phyloP scores from a whole-genome alignment of 2,329 filamentous ascomycete genomes.

The Aspergillus quadricinctus region DNA sequence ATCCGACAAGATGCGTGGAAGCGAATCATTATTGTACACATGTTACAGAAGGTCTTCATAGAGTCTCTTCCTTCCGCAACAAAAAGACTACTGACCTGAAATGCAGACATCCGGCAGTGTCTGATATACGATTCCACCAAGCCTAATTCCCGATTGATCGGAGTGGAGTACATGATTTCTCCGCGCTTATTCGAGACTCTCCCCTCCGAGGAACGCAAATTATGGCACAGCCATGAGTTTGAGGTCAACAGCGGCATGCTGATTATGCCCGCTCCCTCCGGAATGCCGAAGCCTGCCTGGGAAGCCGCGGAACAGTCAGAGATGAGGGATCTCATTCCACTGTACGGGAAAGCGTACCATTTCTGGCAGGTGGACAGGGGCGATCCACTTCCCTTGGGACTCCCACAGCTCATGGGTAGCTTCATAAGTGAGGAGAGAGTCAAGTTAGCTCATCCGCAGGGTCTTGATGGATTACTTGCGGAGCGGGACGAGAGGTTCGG shows the following conservation, averaged over 20 bases:
- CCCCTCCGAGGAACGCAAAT: slow-evolving; percentile 60
- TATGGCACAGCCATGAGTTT: slow-evolving; percentile 71
- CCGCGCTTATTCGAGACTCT: slow-evolving; percentile 64
- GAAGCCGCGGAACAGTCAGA: slow-evolving; percentile 71
- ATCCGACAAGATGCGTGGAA: slow-evolving; percentile 66
- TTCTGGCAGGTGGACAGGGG: slow-evolving; percentile 81
- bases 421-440: slow-evolving; percentile 36
- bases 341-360: slow-evolving; percentile 84
- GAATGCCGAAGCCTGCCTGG: slow-evolving; percentile 58
- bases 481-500: slow-evolving; percentile 54
- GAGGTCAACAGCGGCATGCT: slow-evolving; percentile 44
- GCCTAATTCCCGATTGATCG: slow-evolving; percentile 68
- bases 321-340: slow-evolving; percentile 68
- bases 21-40: slow-evolving; percentile 83
- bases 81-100: not conserved
- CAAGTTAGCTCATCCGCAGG: slow-evolving; percentile 18
- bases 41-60: slow-evolving; percentile 55
- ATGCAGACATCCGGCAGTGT: slow-evolving; percentile 71
- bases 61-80: not conserved
- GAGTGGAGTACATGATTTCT: slow-evolving; percentile 84
- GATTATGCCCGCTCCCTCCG: slow-evolving; percentile 35
- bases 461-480: slow-evolving; percentile 37
- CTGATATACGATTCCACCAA: slow-evolving; percentile 73
- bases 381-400: slow-evolving; percentile 58
- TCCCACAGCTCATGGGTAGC: slow-evolving; percentile 62